Conservation (phyloP, 495 filamentous ascomycete genomes). For the Copromyces sp. region DNA sequence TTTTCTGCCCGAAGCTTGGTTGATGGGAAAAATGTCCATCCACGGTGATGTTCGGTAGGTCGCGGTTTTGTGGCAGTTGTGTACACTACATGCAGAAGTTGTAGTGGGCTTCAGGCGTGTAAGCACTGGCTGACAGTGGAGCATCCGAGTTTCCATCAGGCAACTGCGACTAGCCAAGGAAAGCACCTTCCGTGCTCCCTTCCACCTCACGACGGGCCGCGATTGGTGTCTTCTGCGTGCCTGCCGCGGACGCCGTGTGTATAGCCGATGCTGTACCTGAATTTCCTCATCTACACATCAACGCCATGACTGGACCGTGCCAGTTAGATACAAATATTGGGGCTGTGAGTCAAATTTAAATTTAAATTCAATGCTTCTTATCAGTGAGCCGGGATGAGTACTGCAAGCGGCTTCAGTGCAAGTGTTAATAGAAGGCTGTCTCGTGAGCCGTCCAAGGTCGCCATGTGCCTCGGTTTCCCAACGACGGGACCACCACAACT, state of each 20-base stretch:
- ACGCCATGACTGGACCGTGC: not conserved
- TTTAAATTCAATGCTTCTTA: not conserved
- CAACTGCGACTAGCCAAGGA: not conserved
- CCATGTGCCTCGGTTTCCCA: not conserved
- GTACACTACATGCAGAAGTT: not conserved
- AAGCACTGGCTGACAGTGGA: not conserved
- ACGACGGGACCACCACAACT: not conserved
- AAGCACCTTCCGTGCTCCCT: not conserved
- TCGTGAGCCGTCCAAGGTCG: not conserved
- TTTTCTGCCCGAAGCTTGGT: not conserved
- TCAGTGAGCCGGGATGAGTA: no score
- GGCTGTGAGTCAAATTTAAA: not conserved
- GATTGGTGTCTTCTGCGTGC: not conserved
- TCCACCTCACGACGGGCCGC: not conserved
- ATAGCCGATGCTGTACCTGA: not conserved
- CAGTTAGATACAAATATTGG: not conserved
- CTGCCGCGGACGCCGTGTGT: not conserved
- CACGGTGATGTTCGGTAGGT: not conserved
- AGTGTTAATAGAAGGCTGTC: not conserved
- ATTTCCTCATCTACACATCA: not conserved
- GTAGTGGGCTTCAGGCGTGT: not conserved
- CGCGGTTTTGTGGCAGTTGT: not conserved
- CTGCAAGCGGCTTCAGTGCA: no score
- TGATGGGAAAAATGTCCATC: not conserved
- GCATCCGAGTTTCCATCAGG: not conserved